Evolutionary conservation across 2,329 filamentous ascomycete species (phyloP).

Genomic region (Nemania abortiva): DNA sequence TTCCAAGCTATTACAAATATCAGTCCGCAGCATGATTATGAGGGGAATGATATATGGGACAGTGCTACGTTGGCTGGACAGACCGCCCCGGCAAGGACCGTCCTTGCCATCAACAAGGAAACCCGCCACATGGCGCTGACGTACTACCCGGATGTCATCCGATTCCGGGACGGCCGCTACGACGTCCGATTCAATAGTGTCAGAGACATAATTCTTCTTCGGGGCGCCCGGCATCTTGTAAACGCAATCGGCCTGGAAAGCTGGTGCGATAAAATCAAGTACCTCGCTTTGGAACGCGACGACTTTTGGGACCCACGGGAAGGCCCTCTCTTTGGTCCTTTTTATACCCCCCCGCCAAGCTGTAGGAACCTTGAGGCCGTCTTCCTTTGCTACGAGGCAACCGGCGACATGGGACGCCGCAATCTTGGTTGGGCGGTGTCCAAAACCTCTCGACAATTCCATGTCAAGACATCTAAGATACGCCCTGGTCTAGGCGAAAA

Average conservation of each 20-base stretch:
- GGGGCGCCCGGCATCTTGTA: not conserved
- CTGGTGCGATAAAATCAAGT: constrained; percentile 23
- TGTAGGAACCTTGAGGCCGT: constrained; percentile 34
- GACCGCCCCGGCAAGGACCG: constrained; percentile 48
- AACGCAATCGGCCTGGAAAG: not conserved
- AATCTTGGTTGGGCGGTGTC: constrained; percentile 46
- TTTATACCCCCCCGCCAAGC: not conserved
- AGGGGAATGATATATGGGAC: too few relatives aligned
- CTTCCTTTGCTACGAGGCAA: constrained; percentile 36
- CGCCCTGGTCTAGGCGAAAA: constrained; percentile 39
- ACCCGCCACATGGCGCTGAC: constrained; percentile 51
- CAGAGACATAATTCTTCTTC: constrained; percentile 48
- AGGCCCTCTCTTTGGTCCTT: not conserved
- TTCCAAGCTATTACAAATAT: too few relatives aligned
- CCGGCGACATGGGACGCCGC: not conserved
- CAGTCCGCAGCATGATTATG: too few relatives aligned
- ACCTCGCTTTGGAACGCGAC: constrained; percentile 47
- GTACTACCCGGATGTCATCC: constrained; percentile 50
- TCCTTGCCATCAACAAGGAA: constrained; percentile 50
- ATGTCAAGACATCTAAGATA: constrained; percentile 39
- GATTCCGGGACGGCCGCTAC: constrained; percentile 30
- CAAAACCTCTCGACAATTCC: constrained; percentile 41
- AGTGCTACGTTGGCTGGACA: constrained; percentile 45
- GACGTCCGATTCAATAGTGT: constrained; percentile 48
- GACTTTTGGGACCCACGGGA: too few relatives aligned